Percentiles rank a stretch among this genome's conserved stretches.
These are phyloP conservation scores for Daldinia grandis DNA, from an alignment of 495 filamentous ascomycete species.

Conservation along the genomic window DNA sequence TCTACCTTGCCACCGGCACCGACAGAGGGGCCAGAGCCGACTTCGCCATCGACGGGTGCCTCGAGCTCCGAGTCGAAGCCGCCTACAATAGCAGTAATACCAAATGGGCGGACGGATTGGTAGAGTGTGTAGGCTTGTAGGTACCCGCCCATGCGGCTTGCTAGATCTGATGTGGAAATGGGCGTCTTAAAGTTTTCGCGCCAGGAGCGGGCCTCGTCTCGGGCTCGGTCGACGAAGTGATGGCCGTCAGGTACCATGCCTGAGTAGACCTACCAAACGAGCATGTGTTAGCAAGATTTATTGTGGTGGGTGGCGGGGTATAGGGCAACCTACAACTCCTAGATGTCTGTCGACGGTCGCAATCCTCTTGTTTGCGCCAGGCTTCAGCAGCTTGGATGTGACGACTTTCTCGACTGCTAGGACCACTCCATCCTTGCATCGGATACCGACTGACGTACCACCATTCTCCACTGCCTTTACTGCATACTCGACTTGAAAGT, in stretches of 20 bases:
- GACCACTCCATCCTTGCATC: constrained; percentile 96
- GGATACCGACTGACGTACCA: constrained; percentile 93
- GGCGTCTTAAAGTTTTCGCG: constrained; percentile 89
- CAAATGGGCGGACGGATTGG: constrained; percentile 93
- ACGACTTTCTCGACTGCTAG: constrained; percentile 97
- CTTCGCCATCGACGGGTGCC: constrained; percentile 82
- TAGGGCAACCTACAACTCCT: constrained; percentile 74
- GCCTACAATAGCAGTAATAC: constrained; percentile 91
- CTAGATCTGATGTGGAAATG: constrained; percentile 85
- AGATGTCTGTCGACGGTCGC: constrained; percentile 92
- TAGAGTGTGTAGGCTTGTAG: constrained; percentile 98
- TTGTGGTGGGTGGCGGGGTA: not conserved
- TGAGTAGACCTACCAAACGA: constrained; percentile 75
- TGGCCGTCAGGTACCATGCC: constrained; percentile 94
- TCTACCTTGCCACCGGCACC: constrained; percentile 83
- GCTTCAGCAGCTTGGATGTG: constrained; percentile 92
- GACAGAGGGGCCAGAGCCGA: constrained; percentile 76
- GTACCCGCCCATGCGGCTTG: constrained; percentile 90
- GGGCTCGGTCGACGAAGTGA: constrained; percentile 92
- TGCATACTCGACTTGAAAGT: constrained; percentile 99
- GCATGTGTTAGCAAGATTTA: not conserved
- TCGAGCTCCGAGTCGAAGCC: constrained; percentile 91
- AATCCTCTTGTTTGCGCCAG: constrained; percentile 94
- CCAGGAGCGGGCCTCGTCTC: constrained; percentile 91
- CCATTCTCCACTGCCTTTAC: constrained; percentile 99